These are phyloP conservation scores for Chytriomyces sp. DNA, from an alignment of 192 early-diverging fungal species.

Conservation along the genomic window DNA sequence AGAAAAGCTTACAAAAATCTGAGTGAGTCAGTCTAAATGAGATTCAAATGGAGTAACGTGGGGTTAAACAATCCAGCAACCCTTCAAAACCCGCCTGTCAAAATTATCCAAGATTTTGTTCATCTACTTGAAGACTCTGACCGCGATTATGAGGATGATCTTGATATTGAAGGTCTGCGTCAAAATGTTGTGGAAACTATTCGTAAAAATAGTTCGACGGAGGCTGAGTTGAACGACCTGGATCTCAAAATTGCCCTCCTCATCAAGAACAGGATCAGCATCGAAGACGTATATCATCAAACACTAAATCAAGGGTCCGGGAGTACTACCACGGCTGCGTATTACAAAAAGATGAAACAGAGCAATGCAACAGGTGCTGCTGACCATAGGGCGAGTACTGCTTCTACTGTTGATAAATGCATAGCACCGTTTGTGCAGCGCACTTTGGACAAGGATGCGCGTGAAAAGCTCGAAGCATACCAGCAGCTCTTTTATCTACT, in stretches of 20 bases:
- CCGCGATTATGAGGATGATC: constrained; percentile 92
- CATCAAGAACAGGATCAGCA: constrained; percentile 90
- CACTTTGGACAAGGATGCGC: constrained; percentile 83
- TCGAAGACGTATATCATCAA: constrained; percentile 89
- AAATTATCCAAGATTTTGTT: constrained; percentile 81
- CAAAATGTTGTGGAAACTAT: constrained; percentile 87
- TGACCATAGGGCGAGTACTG: background rate
- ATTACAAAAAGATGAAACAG: constrained; percentile 50
- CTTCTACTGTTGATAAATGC: constrained; percentile 32
- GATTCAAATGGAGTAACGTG: no score
- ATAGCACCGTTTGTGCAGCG: constrained; percentile 67
- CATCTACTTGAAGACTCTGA: constrained; percentile 88
- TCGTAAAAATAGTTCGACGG: constrained; percentile 81
- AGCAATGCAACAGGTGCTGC: background rate
- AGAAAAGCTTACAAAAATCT: constrained; percentile 47
- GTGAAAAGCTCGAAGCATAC: constrained; percentile 77
- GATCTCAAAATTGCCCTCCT: constrained; percentile 97
- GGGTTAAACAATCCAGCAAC: constrained; percentile 1
- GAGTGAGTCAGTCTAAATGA: no score
- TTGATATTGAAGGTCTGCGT: constrained; percentile 80
- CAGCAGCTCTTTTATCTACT: constrained; percentile 95
- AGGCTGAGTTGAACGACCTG: constrained; percentile 78
- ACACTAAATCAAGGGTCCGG: constrained; percentile 36
- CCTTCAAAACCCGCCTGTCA: constrained; percentile 74
- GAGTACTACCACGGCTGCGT: constrained; percentile 20